Conservation (phyloP, 345 rosid genomes). For the Citrus australasica region DNA sequence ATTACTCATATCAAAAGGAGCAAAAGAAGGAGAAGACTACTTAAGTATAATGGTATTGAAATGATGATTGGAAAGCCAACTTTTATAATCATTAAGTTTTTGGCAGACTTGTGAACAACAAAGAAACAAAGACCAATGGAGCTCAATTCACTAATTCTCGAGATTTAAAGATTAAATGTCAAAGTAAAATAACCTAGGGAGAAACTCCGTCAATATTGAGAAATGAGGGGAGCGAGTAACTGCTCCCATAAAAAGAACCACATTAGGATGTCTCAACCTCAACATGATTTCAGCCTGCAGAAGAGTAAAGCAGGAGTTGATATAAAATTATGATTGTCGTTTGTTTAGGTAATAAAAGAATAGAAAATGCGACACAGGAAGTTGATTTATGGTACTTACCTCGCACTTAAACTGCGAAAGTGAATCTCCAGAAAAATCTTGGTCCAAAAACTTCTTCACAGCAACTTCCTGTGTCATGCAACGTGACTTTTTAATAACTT, state of each 20-base stretch:
- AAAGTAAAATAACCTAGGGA: slow-evolving; percentile 66
- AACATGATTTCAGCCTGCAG: slow-evolving; percentile 89
- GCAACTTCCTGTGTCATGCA: slow-evolving; percentile 89
- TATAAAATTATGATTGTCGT: not conserved
- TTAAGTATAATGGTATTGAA: not conserved
- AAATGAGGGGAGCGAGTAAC: slow-evolving; percentile 86
- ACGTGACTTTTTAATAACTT: slow-evolving; percentile 10
- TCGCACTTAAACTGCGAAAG: slow-evolving; percentile 86
- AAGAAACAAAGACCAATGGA: not conserved
- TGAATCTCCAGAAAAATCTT: slow-evolving; percentile 91
- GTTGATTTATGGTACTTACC: slow-evolving; percentile 41
- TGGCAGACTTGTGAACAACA: not conserved
- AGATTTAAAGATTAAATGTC: slow-evolving; percentile 2
- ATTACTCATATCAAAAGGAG: not conserved
- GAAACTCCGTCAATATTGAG: slow-evolving; percentile 94
- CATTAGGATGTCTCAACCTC: slow-evolving; percentile 93
- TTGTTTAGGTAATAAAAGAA: slow-evolving; percentile 10
- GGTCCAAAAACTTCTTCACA: slow-evolving; percentile 88
- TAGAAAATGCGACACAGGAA: not conserved
- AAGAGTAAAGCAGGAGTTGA: slow-evolving; percentile 13
- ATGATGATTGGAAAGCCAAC: not conserved
- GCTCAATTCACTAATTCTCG: not conserved
- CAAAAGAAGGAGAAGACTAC: not conserved
- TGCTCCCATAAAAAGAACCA: slow-evolving; percentile 99
- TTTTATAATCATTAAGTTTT: not conserved